Percentiles rank a stretch among this genome's conserved stretches.
These are phyloP conservation scores for Scedosporium dehoogii DNA, from an alignment of 2,329 filamentous ascomycete species.

Conservation along the genomic window DNA sequence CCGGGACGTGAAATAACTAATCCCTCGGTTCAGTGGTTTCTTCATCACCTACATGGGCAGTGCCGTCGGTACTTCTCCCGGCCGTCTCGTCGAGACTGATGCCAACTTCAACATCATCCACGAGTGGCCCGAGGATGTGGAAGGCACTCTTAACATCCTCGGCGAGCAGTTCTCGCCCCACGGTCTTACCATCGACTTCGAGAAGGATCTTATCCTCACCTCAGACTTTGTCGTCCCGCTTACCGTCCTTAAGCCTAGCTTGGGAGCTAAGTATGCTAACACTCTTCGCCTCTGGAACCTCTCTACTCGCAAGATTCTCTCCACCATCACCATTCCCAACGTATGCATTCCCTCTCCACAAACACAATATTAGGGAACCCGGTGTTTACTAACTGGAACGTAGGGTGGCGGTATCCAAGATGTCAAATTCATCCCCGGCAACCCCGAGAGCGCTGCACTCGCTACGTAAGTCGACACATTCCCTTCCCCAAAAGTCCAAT, in stretches of 20 bases:
- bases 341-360: conserved; percentile 18
- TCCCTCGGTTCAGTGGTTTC: conserved; percentile 31
- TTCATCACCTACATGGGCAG: conserved; percentile 54
- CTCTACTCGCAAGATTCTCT: conserved; percentile 40
- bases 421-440: conserved; percentile 55
- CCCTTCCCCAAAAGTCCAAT: not conserved
- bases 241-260: conserved; percentile 49
- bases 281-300: conserved; percentile 53
- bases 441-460: conserved; percentile 46
- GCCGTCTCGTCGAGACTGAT: conserved; percentile 51
- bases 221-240: conserved; percentile 54
- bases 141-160: conserved; percentile 43
- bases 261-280: conserved; percentile 42
- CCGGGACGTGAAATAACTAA: not conserved
- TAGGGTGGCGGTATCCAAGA: conserved; percentile 52
- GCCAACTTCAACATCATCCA: conserved; percentile 49
- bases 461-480: conserved; percentile 29
- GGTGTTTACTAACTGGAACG: not conserved
- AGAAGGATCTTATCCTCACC: conserved; percentile 47
- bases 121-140: conserved; percentile 50
- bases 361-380: rapidly evolving
- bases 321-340: conserved; percentile 49
- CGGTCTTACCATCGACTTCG: conserved; percentile 46
- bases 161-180: conserved; percentile 52
- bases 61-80: conserved; percentile 46